phyloP scores from a whole-genome alignment of 257 asterid species.

The Agastache rugosa region DNA sequence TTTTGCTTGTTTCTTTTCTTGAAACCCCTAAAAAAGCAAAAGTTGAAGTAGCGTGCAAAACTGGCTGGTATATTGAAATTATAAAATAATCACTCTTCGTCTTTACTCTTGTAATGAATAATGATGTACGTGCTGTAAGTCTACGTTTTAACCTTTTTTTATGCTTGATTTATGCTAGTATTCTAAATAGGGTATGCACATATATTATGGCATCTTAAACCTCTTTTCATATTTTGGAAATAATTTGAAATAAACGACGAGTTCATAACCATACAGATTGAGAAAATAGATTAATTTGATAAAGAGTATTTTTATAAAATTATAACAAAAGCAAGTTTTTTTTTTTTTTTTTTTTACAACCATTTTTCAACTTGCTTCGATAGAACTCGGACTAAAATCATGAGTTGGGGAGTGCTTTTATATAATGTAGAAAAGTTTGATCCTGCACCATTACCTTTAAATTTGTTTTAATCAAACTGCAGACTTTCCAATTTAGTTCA shows the following conservation, averaged over 20 bases:
- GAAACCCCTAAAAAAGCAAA: neutral
- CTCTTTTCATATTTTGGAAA: neutral
- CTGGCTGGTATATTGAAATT: neutral
- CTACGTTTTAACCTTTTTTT: neutral
- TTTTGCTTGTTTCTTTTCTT: too few species aligned
- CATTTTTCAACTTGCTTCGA: too few species aligned
- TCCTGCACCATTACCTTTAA: too few species aligned
- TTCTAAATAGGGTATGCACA: neutral
- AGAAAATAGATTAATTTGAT: neutral
- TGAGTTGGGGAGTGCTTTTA: neutral
- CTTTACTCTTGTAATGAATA: neutral
- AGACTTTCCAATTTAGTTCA: neutral
- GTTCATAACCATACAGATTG: neutral
- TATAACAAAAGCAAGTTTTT: too few species aligned
- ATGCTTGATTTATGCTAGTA: neutral
- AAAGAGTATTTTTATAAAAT: too few species aligned
- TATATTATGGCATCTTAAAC: neutral
- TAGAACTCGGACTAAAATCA: too few species aligned
- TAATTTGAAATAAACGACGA: neutral
- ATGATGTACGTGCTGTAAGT: neutral
- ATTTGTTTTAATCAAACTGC: neutral
- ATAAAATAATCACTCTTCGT: neutral
- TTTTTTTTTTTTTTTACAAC: too few species aligned
- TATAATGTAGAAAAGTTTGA: neutral
- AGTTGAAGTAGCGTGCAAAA: constrained; percentile 8